Percentiles rank a stretch among this genome's conserved stretches.
Conservation (phyloP, 257 asterid genomes). For the Cordia subcordata region DNA sequence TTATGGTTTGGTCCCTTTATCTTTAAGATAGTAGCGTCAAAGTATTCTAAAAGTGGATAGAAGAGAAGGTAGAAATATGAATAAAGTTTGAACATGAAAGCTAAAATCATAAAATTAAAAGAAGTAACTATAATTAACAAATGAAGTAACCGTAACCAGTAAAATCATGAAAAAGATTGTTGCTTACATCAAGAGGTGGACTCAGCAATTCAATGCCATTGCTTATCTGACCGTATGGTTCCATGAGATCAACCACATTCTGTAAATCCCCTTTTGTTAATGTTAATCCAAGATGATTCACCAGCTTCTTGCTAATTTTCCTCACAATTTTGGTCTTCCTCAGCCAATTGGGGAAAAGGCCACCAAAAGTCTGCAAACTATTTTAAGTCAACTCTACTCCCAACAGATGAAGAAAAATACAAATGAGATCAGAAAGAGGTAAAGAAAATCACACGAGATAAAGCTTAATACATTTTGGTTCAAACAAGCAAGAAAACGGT, state of each 20-base stretch:
- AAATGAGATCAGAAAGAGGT: neutral
- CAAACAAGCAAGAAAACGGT: neutral
- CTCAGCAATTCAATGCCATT: constrained; percentile 72
- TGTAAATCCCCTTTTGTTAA: constrained; percentile 81
- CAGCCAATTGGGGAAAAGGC: constrained; percentile 68
- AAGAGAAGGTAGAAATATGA: no score
- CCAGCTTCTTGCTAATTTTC: constrained; percentile 59
- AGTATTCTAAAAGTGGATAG: no score
- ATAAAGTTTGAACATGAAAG: no score
- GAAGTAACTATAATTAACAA: no score
- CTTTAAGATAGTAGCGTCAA: no score
- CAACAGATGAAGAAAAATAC: constrained; percentile 9
- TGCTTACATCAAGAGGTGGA: constrained; percentile 85
- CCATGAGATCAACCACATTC: constrained; percentile 90
- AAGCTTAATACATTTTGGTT: no score
- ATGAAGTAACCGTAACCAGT: neutral
- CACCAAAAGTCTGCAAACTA: constrained; percentile 66
- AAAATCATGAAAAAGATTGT: constrained; percentile 6
- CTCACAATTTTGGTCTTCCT: constrained; percentile 55
- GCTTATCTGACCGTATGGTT: constrained; percentile 88
- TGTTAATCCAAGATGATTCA: constrained; percentile 86
- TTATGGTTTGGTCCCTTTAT: no score
- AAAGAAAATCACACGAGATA: no score
- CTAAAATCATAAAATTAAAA: no score
- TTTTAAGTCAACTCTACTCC: constrained; percentile 11